Percentiles rank a stretch among this genome's conserved stretches.
Conservation (phyloP, 352 stramenopile species). For the Globisporangium mamillatum region DNA sequence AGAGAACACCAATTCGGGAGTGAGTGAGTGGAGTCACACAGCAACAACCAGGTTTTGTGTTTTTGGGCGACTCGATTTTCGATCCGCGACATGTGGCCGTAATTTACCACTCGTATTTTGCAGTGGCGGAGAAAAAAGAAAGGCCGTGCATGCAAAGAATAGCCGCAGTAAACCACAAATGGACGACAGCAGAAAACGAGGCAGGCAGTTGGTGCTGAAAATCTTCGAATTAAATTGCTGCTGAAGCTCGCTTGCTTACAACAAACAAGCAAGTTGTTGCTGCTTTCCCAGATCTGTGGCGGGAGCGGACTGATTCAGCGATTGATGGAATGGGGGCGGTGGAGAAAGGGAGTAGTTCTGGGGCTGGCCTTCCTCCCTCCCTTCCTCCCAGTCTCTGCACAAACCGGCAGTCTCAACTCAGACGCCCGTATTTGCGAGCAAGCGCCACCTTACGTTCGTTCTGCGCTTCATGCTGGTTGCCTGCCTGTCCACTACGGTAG, state of each 20-base stretch:
- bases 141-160: not conserved
- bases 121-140: not conserved
- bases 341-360: not conserved
- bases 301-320: too few relatives aligned
- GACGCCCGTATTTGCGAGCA: not conserved
- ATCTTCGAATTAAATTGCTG: slow-evolving; percentile 20
- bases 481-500: slow-evolving; percentile 1
- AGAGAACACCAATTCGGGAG: not conserved
- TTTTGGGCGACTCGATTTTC: not conserved
- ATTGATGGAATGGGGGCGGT: too few relatives aligned
- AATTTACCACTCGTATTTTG: slow-evolving; percentile 11
- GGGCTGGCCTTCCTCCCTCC: not conserved
- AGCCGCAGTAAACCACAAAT: not conserved
- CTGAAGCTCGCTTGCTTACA: too few relatives aligned
- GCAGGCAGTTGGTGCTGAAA: not conserved
- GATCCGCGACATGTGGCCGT: slow-evolving; percentile 12
- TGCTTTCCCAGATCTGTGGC: too few relatives aligned
- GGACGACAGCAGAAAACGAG: slow-evolving; percentile 2
- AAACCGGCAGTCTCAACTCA: not conserved
- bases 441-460: slow-evolving; percentile 11
- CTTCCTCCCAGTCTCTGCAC: not conserved
- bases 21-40: not conserved
- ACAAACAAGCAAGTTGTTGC: not conserved
- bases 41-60: not conserved
- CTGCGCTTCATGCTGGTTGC: slow-evolving; percentile 14